Conservation (phyloP, 768 basidiomycete species). For the Porphyrellus cyaneotinctus region DNA sequence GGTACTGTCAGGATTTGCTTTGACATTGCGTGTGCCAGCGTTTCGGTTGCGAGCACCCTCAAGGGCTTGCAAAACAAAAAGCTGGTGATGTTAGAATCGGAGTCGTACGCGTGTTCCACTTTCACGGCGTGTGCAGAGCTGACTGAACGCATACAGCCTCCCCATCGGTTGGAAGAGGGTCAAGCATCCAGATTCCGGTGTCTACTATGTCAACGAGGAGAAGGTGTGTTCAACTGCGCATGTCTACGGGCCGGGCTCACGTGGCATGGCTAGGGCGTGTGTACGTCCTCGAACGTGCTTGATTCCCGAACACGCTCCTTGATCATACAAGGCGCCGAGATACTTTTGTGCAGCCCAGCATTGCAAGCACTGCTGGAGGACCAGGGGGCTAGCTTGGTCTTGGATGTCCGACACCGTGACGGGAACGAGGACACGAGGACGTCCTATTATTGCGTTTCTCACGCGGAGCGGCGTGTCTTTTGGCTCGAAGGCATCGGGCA, state of each 20-base stretch:
- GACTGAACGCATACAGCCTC: slow-evolving; percentile 7
- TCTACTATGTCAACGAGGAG: slow-evolving; percentile 30
- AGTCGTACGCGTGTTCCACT: slow-evolving; percentile 8
- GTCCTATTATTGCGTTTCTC: slow-evolving; percentile 29
- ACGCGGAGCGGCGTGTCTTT: slow-evolving; percentile 26
- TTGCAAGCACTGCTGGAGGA: slow-evolving; percentile 6
- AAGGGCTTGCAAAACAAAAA: slow-evolving; percentile 8
- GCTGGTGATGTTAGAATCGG: neutral
- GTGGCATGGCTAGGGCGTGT: slow-evolving; percentile 6
- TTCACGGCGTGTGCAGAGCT: neutral
- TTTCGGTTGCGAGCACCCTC: slow-evolving; percentile 16
- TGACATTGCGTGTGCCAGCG: neutral
- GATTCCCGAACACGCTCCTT: neutral
- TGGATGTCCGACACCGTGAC: slow-evolving; percentile 11
- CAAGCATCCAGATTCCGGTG: slow-evolving; percentile 32
- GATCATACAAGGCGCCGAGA: slow-evolving; percentile 12
- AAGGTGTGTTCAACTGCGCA: slow-evolving; percentile 22
- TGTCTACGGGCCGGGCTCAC: neutral
- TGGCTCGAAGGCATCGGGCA: slow-evolving; percentile 27
- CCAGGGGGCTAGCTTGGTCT: slow-evolving; percentile 16
- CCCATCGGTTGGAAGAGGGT: slow-evolving; percentile 27
- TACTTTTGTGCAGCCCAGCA: slow-evolving; percentile 3
- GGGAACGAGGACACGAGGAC: neutral
- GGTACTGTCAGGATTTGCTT: neutral
- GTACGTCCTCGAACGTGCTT: slow-evolving; percentile 11